A percentile compares a stretch with the other conserved stretches of the same genome.
These are phyloP conservation scores for Cutaneotrichosporon arboriforme DNA, from an alignment of 1,284 basidiomycete genomes.

Conservation along the genomic window DNA sequence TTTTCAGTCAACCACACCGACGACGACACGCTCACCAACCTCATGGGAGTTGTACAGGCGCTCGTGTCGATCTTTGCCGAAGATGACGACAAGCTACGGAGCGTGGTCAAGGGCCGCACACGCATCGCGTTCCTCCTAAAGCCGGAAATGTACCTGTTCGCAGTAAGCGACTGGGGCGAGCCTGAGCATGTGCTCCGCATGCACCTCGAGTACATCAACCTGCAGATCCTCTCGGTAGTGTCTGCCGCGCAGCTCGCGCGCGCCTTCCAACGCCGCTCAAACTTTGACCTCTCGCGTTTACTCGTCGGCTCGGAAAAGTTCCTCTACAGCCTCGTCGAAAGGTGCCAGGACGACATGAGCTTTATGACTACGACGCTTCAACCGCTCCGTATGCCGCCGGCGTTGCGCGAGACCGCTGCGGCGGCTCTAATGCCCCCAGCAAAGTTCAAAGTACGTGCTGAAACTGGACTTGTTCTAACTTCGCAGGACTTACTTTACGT, in stretches of 20 bases:
- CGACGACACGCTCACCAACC: slow-evolving; percentile 63
- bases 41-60: slow-evolving; percentile 90
- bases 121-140: slow-evolving; percentile 80
- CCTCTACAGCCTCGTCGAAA: slow-evolving; percentile 62
- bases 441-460: slow-evolving; percentile 64
- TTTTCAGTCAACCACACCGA: slow-evolving; percentile 58
- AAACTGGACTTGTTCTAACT: not conserved
- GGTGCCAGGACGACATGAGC: slow-evolving; percentile 70
- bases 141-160: slow-evolving; percentile 83
- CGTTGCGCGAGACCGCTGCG: slow-evolving; percentile 63
- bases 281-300: slow-evolving; percentile 82
- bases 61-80: slow-evolving; percentile 80
- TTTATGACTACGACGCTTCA: slow-evolving; percentile 75
- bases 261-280: slow-evolving; percentile 80
- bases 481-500: slow-evolving; percentile 87
- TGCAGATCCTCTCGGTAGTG: slow-evolving; percentile 86
- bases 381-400: slow-evolving; percentile 68
- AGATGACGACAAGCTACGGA: slow-evolving; percentile 71
- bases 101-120: slow-evolving; percentile 54
- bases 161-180: slow-evolving; percentile 84
- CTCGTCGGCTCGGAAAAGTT: slow-evolving; percentile 80
- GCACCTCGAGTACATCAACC: slow-evolving; percentile 89
- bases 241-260: slow-evolving; percentile 74
- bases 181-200: slow-evolving; percentile 86
- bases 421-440: slow-evolving; percentile 68